These are phyloP conservation scores for Leptomonas seymouri DNA, from an alignment of 208 protist species.

Conservation along the genomic window DNA sequence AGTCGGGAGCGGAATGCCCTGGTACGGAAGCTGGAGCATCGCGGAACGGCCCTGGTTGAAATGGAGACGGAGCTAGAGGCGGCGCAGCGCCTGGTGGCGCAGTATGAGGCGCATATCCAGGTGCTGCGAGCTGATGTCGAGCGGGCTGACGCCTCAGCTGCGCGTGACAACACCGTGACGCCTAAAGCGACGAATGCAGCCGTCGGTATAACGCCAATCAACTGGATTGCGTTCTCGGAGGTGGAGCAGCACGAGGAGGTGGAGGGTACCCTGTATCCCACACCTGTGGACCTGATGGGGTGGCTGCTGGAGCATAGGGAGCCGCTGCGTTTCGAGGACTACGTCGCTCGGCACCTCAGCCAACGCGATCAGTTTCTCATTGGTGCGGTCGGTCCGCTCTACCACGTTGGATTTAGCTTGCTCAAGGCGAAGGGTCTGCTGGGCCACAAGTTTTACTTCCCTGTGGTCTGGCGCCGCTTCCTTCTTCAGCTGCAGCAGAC, in stretches of 20 bases:
- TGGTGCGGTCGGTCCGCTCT: slow-evolving; percentile 17
- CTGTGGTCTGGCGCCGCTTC: slow-evolving; percentile 24
- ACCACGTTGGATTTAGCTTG: slow-evolving; percentile 30
- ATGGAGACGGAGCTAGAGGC: slow-evolving; percentile 21
- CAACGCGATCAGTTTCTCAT: slow-evolving; percentile 14
- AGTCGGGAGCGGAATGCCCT: slow-evolving; percentile 23
- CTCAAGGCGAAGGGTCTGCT: slow-evolving; percentile 14
- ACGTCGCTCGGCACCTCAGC: slow-evolving; percentile 21
- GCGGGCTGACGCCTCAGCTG: neutral
- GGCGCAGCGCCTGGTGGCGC: slow-evolving; percentile 18
- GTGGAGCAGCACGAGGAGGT: slow-evolving; percentile 14
- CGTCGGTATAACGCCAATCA: neutral
- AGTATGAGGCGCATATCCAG: slow-evolving; percentile 16
- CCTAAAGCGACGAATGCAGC: neutral
- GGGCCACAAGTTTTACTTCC: neutral
- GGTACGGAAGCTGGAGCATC: slow-evolving; percentile 28
- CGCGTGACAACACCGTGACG: neutral
- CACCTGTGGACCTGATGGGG: slow-evolving; percentile 13
- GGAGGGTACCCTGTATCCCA: slow-evolving; percentile 19
- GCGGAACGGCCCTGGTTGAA: slow-evolving; percentile 7
- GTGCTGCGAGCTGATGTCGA: slow-evolving; percentile 7
- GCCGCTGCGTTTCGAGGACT: slow-evolving; percentile 16
- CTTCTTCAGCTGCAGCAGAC: slow-evolving; percentile 28
- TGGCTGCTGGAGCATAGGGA: slow-evolving; percentile 15
- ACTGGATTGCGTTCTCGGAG: slow-evolving; percentile 19